phyloP scores from a whole-genome alignment of 2,329 filamentous ascomycete genomes.

The Aureobasidium sp. region DNA sequence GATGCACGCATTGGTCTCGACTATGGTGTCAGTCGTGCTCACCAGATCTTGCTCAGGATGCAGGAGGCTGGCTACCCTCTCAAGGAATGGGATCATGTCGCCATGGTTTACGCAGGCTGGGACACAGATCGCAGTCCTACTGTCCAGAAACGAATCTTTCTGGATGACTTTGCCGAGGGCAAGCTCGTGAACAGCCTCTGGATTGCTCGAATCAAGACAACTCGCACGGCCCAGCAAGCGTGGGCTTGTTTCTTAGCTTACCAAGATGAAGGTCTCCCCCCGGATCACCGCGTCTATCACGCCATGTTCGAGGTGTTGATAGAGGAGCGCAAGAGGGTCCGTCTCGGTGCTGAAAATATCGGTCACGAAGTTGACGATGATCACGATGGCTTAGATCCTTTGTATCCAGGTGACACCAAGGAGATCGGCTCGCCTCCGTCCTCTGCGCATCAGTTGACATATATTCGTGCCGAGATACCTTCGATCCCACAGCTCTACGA shows the following conservation, averaged over 20 bases:
- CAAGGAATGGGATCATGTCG: conserved; percentile 44
- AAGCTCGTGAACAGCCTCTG: conserved; percentile 31
- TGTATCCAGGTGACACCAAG: conserved; percentile 51
- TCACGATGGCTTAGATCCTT: conserved; percentile 13
- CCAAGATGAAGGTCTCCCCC: conserved; percentile 33
- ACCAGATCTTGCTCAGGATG: conserved; percentile 47
- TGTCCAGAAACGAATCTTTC: conserved; percentile 47
- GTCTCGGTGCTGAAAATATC: not conserved
- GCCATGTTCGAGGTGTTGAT: conserved; percentile 51
- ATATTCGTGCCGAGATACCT: conserved; percentile 53
- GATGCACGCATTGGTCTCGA: conserved; percentile 49
- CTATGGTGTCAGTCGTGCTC: conserved; percentile 49
- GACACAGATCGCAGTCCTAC: conserved; percentile 55
- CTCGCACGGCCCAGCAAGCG: conserved; percentile 52
- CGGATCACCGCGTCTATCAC: conserved; percentile 37
- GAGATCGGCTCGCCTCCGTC: conserved; percentile 48
- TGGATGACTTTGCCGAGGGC: not conserved
- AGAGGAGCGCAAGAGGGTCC: conserved; percentile 22
- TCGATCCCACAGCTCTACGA: conserved; percentile 49
- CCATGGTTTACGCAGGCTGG: conserved; percentile 50
- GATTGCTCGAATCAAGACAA: conserved; percentile 50
- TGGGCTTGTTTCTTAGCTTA: conserved; percentile 56
- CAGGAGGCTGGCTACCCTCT: conserved; percentile 49
- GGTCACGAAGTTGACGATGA: conserved; percentile 3
- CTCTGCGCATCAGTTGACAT: conserved; percentile 56